Base-by-base conservation (phyloP, 2,329 filamentous ascomycete genomes). In the Claviceps lovelessii region DNA sequence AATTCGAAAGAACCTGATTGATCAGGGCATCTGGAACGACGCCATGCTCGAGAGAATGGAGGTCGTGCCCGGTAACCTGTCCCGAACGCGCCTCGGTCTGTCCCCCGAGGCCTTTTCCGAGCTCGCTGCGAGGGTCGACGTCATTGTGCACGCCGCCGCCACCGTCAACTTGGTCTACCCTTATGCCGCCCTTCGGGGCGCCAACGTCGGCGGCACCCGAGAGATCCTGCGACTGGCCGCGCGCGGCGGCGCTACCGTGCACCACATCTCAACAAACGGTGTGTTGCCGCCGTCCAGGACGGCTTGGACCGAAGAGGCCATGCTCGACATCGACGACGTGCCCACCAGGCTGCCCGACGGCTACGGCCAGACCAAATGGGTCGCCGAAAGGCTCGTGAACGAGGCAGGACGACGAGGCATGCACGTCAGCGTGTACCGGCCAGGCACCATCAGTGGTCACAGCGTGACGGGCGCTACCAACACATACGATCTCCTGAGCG, bases 131-230 rank as follows among this genome's bases (percentile, higher is more conserved):
- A 78, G 81, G 7, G 75, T 88, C 1, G 76, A 90, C 58, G 86
- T 89, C 41, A 84, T 91, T 55, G 75, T 90, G 1, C 87, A 91
- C 64, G 84, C 86, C 41, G 87, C 82, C 31, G 87, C 87, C 5
- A 86, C 83, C 0, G 87, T 91, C 63, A 89, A 89, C 64, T 72
- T 91, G 51, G 85, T 91, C 0, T 90, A 91, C 60, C 86, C 87
- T 0, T 90, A 90, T 60, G 87, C 86, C 46, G 84, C 86, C 0
- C 72, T 91, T 60, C 78, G 86, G 53, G 80, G 77, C 52, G 80
- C 86, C 55, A 91, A 91, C 60, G 84, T 91, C 2, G 81, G 80
- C n/a, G 87, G 87, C n/a, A 90, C 86, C 0, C 74, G 79, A 46
- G 86, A 90, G 64, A 79, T 90, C 44, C 68, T 91, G 52, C 83